Conservation (phyloP, 2,329 filamentous ascomycete genomes). For the Myriosclerotinia duriaeana region DNA sequence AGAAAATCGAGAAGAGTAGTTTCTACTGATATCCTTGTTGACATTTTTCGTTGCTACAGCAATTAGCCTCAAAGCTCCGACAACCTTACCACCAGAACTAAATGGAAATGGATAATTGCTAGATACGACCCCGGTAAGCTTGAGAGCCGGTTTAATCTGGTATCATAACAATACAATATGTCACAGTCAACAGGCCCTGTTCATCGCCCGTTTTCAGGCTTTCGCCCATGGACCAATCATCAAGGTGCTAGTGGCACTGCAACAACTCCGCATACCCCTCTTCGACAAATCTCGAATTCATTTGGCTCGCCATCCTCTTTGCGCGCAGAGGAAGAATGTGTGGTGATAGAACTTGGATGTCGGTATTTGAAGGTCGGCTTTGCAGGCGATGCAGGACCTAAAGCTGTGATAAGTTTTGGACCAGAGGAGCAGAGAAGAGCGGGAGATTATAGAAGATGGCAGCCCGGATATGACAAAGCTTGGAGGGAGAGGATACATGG, state of each 20-base stretch:
- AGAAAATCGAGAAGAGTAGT: constrained; percentile 4
- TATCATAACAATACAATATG: constrained; percentile 33
- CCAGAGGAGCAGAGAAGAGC: constrained; percentile 74
- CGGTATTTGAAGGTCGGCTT: constrained; percentile 80
- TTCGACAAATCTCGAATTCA: constrained; percentile 51
- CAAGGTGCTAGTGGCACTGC: constrained; percentile 37
- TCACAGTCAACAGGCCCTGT: constrained; percentile 45
- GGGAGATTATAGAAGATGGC: constrained; percentile 79
- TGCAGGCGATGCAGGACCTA: constrained; percentile 77
- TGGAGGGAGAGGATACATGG: constrained; percentile 50
- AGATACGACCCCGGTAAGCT: constrained; percentile 6
- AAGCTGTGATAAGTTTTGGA: constrained; percentile 66
- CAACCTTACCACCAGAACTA: constrained; percentile 4
- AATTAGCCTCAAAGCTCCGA: constrained; percentile 2
- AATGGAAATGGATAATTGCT: constrained; percentile 13
- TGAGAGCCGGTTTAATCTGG: constrained; percentile 23
- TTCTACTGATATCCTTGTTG: constrained; percentile 13
- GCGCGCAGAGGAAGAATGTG: constrained; percentile 76
- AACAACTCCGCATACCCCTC: constrained; percentile 60
- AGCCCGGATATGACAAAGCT: constrained; percentile 51
- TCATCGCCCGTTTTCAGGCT: constrained; percentile 59
- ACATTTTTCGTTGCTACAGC: constrained; percentile 12
- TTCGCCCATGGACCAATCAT: constrained; percentile 43
- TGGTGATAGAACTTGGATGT: constrained; percentile 81
- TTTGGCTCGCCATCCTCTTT: constrained; percentile 61